A percentile compares a stretch with the other conserved stretches of the same genome.
Evolutionary conservation across 352 stramenopile genomes (phyloP).

Genomic region (Phytopythium helicoides): DNA sequence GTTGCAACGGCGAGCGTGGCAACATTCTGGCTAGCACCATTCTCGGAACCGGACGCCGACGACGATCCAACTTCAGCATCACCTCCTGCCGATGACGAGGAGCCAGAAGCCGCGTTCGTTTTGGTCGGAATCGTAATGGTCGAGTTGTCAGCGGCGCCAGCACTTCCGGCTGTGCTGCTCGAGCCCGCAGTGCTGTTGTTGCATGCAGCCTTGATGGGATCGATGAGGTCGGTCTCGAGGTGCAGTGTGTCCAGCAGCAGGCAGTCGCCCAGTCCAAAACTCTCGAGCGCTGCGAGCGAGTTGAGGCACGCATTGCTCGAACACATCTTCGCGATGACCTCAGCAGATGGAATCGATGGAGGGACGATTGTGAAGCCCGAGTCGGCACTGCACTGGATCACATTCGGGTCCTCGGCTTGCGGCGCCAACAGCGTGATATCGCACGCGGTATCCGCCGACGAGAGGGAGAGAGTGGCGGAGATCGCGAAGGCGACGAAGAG

Average conservation of each 20-base stretch:
- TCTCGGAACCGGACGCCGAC: background rate
- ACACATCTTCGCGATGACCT: conserved; percentile 18
- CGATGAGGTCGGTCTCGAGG: conserved; percentile 20
- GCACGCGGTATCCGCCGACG: conserved; percentile 9
- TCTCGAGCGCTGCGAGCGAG: conserved; percentile 13
- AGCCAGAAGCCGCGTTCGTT: background rate
- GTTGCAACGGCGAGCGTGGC: background rate
- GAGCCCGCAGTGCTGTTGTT: background rate
- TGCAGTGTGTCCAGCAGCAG: conserved; percentile 13
- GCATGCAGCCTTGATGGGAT: conserved; percentile 9
- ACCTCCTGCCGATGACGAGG: background rate
- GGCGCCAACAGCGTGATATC: conserved; percentile 7
- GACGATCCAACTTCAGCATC: background rate
- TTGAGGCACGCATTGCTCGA: conserved; percentile 15
- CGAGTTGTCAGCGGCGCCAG: conserved; percentile 2
- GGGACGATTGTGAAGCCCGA: conserved; percentile 16
- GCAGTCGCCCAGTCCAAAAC: conserved; percentile 27
- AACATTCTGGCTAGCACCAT: background rate
- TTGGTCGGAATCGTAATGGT: background rate
- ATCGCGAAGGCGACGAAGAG: conserved; percentile 8
- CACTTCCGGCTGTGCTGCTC: background rate
- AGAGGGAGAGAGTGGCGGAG: conserved; percentile 3
- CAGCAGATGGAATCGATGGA: conserved; percentile 7
- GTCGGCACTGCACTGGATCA: conserved; percentile 14
- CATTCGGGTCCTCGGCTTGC: conserved; percentile 1